A percentile compares a stretch with the other conserved stretches of the same genome.
Evolutionary conservation across 2,329 filamentous ascomycete species (phyloP).

Genomic region (Sphaerostilbella broomeana): DNA sequence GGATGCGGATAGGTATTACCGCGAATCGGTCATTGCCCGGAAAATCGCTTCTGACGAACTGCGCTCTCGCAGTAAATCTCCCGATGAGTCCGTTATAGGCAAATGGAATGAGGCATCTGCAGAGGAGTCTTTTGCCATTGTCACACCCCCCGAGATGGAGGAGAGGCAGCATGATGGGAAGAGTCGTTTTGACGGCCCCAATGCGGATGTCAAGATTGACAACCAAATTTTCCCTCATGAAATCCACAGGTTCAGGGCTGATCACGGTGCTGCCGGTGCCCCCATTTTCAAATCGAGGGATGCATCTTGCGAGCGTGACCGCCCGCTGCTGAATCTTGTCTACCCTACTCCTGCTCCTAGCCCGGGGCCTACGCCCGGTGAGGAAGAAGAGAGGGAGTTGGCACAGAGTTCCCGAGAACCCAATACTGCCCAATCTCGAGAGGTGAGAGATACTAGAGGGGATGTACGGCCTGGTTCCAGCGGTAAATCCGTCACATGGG

Average conservation of each 20-base stretch:
- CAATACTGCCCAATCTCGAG: too few species aligned
- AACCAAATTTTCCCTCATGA: slow-evolving; percentile 51
- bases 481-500: slow-evolving; percentile 58
- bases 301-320: slow-evolving; percentile 47
- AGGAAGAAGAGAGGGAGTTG: too few species aligned
- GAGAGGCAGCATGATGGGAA: slow-evolving; percentile 33
- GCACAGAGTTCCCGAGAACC: too few species aligned
- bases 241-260: slow-evolving; percentile 32
- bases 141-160: slow-evolving; percentile 49
- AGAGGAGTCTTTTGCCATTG: slow-evolving; percentile 38
- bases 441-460: too few species aligned
- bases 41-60: slow-evolving; percentile 49
- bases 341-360: slow-evolving; percentile 49
- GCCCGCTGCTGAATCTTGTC: slow-evolving; percentile 55
- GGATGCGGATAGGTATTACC: slow-evolving; percentile 52
- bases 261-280: slow-evolving; percentile 20
- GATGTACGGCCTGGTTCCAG: too few species aligned
- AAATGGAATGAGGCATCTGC: slow-evolving; percentile 42
- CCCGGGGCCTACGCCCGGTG: slow-evolving; percentile 37
- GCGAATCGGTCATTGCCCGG: slow-evolving; percentile 46
- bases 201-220: slow-evolving; percentile 59
- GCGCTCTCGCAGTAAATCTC: slow-evolving; percentile 45
- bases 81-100: slow-evolving; percentile 47
- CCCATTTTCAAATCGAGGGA: slow-evolving; percentile 41
- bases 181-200: slow-evolving; percentile 49